Conservation (phyloP, 1,139 yeast species). For the Hansenula sp. region DNA sequence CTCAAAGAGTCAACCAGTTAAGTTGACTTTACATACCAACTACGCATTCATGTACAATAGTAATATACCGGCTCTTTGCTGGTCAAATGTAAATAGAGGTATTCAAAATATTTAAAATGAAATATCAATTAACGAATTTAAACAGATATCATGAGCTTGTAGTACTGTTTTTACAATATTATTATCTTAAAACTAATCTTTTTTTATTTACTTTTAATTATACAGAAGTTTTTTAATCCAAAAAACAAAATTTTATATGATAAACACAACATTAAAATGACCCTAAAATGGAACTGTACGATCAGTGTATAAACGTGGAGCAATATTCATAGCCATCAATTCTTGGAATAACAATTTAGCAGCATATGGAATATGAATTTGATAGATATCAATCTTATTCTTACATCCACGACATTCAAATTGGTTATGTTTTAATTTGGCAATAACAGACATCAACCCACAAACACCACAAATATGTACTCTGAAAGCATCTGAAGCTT, state of each 20-base stretch:
- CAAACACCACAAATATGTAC: constrained; percentile 98
- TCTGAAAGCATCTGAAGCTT: constrained; percentile 97
- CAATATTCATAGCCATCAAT: constrained; percentile 97
- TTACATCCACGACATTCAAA: constrained; percentile 98
- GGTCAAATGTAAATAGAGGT: no score
- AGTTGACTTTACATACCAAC: background rate
- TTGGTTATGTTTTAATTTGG: constrained; percentile 93
- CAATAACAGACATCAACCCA: constrained; percentile 97
- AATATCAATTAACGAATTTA: no score
- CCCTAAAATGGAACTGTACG: constrained; percentile 27
- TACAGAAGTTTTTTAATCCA: no score
- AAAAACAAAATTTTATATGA: background rate
- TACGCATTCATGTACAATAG: no score
- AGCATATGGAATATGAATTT: constrained; percentile 95
- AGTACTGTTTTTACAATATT: no score
- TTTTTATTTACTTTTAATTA: background rate
- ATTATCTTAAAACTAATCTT: background rate
- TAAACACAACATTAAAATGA: no score
- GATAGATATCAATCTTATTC: constrained; percentile 96
- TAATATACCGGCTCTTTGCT: no score
- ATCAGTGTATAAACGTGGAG: constrained; percentile 80
- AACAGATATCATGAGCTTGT: no score
- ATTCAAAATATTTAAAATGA: no score
- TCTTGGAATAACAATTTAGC: constrained; percentile 96
- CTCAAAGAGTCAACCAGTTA: constrained; percentile 4